phyloP scores from a whole-genome alignment of 139 green algal genomes.

The Coccomyxa sp. region DNA sequence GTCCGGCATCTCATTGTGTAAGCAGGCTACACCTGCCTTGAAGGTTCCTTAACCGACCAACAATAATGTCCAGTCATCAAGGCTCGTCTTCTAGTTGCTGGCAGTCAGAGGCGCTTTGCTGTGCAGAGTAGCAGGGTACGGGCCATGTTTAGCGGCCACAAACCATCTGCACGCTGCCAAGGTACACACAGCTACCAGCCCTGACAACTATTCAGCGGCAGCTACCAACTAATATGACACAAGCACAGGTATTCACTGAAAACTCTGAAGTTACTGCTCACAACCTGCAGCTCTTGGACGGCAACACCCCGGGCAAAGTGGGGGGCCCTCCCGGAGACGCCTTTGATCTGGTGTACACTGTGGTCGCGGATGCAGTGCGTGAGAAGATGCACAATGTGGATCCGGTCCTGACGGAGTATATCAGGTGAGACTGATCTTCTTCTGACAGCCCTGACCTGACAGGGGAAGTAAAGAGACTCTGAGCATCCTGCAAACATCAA shows the following conservation, averaged over 20 bases:
- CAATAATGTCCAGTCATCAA: not conserved
- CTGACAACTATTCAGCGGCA: not conserved
- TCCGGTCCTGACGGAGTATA: slow-evolving; percentile 48
- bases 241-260: no score
- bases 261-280: no score
- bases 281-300: slow-evolving; percentile 25
- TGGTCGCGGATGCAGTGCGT: slow-evolving; percentile 40
- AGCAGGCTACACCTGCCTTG: not conserved
- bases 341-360: slow-evolving; percentile 59
- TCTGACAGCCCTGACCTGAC: not conserved
- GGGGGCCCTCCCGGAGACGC: slow-evolving; percentile 49
- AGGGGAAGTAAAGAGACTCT: not conserved
- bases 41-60: not conserved
- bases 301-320: slow-evolving; percentile 47
- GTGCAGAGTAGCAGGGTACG: slow-evolving; percentile 41
- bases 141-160: slow-evolving; percentile 43
- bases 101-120: not conserved
- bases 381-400: slow-evolving; percentile 46
- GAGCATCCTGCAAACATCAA: not conserved
- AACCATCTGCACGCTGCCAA: slow-evolving; percentile 42
- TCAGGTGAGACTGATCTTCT: slow-evolving; percentile 19
- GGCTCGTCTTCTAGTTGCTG: not conserved
- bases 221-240: not conserved
- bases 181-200: not conserved
- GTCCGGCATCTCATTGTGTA: slow-evolving; percentile 52